Conservation (phyloP, 1,284 basidiomycete species). For the Leccinum griseonigrum region DNA sequence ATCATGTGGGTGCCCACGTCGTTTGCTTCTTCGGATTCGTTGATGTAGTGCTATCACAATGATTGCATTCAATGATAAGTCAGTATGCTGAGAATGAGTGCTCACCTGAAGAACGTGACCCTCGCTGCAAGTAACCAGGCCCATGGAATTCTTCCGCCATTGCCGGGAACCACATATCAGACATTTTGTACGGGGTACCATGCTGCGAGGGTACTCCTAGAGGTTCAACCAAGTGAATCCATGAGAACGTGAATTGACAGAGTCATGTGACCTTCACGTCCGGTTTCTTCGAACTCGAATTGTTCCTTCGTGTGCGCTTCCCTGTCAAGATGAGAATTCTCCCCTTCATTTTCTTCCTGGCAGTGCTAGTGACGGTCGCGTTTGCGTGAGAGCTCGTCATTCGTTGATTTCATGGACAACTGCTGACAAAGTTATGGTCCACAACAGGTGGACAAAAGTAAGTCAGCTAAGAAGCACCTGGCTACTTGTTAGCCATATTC, state of each 20-base stretch:
- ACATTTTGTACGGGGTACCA: slow-evolving; percentile 61
- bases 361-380: slow-evolving; percentile 41
- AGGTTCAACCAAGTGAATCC: background rate
- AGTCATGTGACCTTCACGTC: slow-evolving; percentile 19
- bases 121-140: slow-evolving; percentile 71
- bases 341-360: slow-evolving; percentile 39
- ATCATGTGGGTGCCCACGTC: slow-evolving; percentile 57
- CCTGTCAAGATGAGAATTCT: slow-evolving; percentile 39
- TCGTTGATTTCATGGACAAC: background rate
- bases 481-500: slow-evolving; percentile 10
- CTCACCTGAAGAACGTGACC: slow-evolving; percentile 76
- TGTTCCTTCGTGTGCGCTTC: background rate
- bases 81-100: background rate
- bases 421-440: slow-evolving; percentile 1
- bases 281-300: background rate
- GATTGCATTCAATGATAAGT: background rate
- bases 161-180: slow-evolving; percentile 69
- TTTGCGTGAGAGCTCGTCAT: slow-evolving; percentile 43
- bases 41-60: slow-evolving; percentile 64
- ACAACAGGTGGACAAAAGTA: slow-evolving; percentile 69
- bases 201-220: slow-evolving; percentile 20
- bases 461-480: slow-evolving; percentile 12
- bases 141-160: slow-evolving; percentile 77
- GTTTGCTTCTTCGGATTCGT: slow-evolving; percentile 62
- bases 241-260: background rate